phyloP scores from a whole-genome alignment of 2,329 filamentous ascomycete genomes.

The Sclerotinia trifoliorum region DNA sequence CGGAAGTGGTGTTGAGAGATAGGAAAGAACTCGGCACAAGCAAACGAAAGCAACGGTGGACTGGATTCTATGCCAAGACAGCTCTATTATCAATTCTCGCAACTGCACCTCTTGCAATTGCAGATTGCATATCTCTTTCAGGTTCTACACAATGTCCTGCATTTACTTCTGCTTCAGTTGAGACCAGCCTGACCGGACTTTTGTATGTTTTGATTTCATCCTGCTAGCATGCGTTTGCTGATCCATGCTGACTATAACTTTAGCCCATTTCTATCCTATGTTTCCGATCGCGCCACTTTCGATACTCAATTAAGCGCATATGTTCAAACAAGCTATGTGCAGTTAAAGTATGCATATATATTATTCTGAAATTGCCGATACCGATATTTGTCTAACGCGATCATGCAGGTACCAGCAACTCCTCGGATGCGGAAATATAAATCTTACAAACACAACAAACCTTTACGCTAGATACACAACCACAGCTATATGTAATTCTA shows the following conservation, averaged over 20 bases:
- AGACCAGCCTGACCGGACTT: conserved; percentile 53
- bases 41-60: conserved; percentile 30
- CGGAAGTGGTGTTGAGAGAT: conserved; percentile 18
- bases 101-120: conserved; percentile 35
- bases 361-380: conserved; percentile 6
- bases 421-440: conserved; percentile 76
- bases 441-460: conserved; percentile 73
- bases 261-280: conserved; percentile 82
- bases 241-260: conserved; percentile 25
- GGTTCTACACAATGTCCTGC: conserved; percentile 70
- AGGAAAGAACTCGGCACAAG: conserved; percentile 19
- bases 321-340: conserved; percentile 71
- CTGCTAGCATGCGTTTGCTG: conserved; percentile 21
- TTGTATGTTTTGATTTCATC: conserved; percentile 55
- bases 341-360: conserved; percentile 63
- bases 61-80: conserved; percentile 31
- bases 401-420: conserved; percentile 70
- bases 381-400: conserved; percentile 36
- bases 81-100: conserved; percentile 38
- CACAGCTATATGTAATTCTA: conserved; percentile 87
- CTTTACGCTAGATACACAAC: conserved; percentile 93
- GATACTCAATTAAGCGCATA: conserved; percentile 73
- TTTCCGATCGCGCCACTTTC: conserved; percentile 74
- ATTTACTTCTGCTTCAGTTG: conserved; percentile 68
- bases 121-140: conserved; percentile 62